Evolutionary conservation across 768 basidiomycete species (phyloP), one percentile per base, ranked within the genome.

Genomic region (Phanerodontia chrysosporium): DNA sequence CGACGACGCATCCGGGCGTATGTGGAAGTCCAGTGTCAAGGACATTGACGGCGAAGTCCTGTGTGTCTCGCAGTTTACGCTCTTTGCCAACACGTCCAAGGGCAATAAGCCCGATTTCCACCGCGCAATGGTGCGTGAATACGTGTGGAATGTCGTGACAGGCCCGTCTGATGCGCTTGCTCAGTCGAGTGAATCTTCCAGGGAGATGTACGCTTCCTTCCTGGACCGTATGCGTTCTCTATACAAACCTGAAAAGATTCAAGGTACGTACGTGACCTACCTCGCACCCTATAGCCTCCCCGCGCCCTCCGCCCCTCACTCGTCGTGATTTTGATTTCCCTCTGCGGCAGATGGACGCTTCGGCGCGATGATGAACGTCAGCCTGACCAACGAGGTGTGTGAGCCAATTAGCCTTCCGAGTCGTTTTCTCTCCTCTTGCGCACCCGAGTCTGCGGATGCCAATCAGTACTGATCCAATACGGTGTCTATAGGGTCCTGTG

Each of bases 351-450:
- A 98, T 71, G 95, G 95, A n/a, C 80, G 77, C 64, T 97, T 98
- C 69, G 94, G 94, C 30, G 95, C 94, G 4, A 96, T 96, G 95
- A 98, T 98, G 95, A 82, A 86, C 58, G 92, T 98, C 54, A 83
- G 78, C 61, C 73, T 96, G 57, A 87, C 82, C 22, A 98, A 98
- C 69, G 95, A 98, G 76, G 93, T 91, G 71, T 42, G 77, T 65
- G 42, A 42, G 18, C 53, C 44, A 24, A 49, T 58, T 51, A 27
- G 42, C 55, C 57, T 48, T 22, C 22, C 39, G 39, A 42, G 39
- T 30, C 13, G 53, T 21, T 54, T 22, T 57, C 18, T 32, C 24
- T 56, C 61, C 49, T n/a, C 51, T 57, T 58, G 51, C 32, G 51
- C 57, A 46, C 55, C 51, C 52, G 56, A 36, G 56, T 27, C 32